These are phyloP conservation scores for Pseudogymnoascus sp. DNA, from an alignment of 2,329 filamentous ascomycete genomes.

Conservation along the genomic window DNA sequence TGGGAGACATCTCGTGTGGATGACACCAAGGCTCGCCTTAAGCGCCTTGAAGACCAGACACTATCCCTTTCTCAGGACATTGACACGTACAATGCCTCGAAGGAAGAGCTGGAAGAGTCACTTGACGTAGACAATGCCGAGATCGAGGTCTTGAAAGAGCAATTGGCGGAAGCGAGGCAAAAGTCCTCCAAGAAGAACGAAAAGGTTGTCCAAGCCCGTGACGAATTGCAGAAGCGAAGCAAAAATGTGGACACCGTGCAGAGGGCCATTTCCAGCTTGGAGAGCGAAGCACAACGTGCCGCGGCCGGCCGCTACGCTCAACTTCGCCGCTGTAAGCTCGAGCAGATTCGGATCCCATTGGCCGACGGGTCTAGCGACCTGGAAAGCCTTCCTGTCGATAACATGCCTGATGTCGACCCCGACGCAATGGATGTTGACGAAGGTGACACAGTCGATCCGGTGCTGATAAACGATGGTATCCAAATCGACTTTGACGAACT, in stretches of 20 bases:
- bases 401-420: slow-evolving; percentile 64
- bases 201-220: slow-evolving; percentile 67
- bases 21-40: slow-evolving; percentile 60
- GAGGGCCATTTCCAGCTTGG: slow-evolving; percentile 69
- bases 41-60: slow-evolving; percentile 56
- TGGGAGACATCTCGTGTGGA: slow-evolving; percentile 46
- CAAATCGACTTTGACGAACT: slow-evolving; percentile 76
- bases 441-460: slow-evolving; percentile 53
- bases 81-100: slow-evolving; percentile 60
- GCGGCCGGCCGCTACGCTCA: slow-evolving; percentile 76
- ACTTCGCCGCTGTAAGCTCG: slow-evolving; percentile 82
- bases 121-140: slow-evolving; percentile 67
- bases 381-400: slow-evolving; percentile 78
- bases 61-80: slow-evolving; percentile 62
- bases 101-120: slow-evolving; percentile 63
- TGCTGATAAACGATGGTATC: slow-evolving; percentile 84
- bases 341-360: slow-evolving; percentile 83
- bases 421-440: slow-evolving; percentile 93
- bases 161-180: slow-evolving; percentile 59
- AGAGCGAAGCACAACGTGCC: slow-evolving; percentile 78
- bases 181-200: slow-evolving; percentile 62
- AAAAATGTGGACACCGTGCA: slow-evolving; percentile 71
- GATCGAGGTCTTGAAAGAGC: slow-evolving; percentile 65
- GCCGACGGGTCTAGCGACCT: slow-evolving; percentile 59
- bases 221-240: slow-evolving; percentile 73